Evolutionary conservation across 176 grass and related monocot species (phyloP).

Genomic region (Triticum urartu): DNA sequence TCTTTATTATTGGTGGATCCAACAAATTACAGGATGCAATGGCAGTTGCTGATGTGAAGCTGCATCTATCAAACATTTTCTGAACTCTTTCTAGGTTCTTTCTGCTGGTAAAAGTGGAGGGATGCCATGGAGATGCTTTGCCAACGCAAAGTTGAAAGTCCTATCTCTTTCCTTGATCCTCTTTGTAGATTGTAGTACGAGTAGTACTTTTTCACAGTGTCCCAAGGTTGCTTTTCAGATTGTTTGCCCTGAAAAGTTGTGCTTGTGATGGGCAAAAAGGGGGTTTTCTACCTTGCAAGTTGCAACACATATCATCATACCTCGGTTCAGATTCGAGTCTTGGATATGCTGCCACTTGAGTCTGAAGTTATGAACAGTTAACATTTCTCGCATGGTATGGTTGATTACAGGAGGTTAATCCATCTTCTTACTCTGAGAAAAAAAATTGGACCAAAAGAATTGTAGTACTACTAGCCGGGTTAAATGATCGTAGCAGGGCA

Average conservation of each 20-base stretch:
- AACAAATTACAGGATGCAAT: background rate
- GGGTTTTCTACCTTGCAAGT: background rate
- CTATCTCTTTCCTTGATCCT: background rate
- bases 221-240: conserved; percentile 14
- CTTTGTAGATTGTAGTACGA: background rate
- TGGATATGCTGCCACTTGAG: no score
- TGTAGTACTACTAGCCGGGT: background rate
- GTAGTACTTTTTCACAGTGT: background rate
- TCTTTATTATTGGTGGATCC: background rate
- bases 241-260: conserved; percentile 20
- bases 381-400: no score
- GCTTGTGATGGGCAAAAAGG: background rate
- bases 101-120: background rate
- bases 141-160: conserved; percentile 23
- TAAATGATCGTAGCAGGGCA: background rate
- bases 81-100: background rate
- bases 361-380: no score
- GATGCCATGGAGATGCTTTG: conserved; percentile 14
- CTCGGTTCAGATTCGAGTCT: background rate
- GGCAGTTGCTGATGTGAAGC: background rate
- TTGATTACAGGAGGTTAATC: background rate
- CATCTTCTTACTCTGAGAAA: background rate
- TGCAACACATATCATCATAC: background rate
- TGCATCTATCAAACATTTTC: background rate
- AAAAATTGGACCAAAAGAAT: background rate